Evolutionary conservation across 495 filamentous ascomycete genomes (phyloP).

Genomic region (Trichoderma erinaceum): DNA sequence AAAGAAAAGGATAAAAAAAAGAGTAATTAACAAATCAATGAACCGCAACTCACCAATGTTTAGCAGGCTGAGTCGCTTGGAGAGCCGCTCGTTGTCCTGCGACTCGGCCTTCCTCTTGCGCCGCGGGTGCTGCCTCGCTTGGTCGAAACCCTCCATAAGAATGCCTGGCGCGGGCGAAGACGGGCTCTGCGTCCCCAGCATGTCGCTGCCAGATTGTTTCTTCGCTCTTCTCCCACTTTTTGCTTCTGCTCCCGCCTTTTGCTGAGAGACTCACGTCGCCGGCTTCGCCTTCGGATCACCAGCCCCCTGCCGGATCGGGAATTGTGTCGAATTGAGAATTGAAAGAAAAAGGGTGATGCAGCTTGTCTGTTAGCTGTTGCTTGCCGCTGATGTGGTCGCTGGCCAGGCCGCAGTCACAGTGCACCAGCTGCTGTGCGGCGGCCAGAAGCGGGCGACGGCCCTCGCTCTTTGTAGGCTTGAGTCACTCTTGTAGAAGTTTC

Average conservation of each 20-base stretch:
- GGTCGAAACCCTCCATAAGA: constrained; percentile 18
- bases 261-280: not conserved
- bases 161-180: constrained; percentile 14
- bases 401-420: not conserved
- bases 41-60: constrained; percentile 60
- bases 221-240: not conserved
- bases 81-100: constrained; percentile 53
- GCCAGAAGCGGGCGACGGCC: not conserved
- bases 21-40: constrained; percentile 13
- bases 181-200: constrained; percentile 16
- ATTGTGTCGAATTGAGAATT: too few species aligned
- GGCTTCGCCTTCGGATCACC: not conserved
- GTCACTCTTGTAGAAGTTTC: constrained; percentile 34
- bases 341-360: not conserved
- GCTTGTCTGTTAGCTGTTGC: not conserved
- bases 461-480: constrained; percentile 29
- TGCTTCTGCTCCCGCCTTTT: not conserved
- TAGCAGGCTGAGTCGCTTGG: constrained; percentile 75
- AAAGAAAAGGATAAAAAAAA: not conserved
- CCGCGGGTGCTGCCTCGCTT: constrained; percentile 24
- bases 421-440: not conserved
- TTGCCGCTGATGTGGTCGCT: constrained; percentile 5
- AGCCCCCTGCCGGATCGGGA: too few species aligned
- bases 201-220: not conserved
- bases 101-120: constrained; percentile 50